Evolutionary conservation across 352 stramenopile genomes (phyloP).

Genomic region (Globisporangium polare): DNA sequence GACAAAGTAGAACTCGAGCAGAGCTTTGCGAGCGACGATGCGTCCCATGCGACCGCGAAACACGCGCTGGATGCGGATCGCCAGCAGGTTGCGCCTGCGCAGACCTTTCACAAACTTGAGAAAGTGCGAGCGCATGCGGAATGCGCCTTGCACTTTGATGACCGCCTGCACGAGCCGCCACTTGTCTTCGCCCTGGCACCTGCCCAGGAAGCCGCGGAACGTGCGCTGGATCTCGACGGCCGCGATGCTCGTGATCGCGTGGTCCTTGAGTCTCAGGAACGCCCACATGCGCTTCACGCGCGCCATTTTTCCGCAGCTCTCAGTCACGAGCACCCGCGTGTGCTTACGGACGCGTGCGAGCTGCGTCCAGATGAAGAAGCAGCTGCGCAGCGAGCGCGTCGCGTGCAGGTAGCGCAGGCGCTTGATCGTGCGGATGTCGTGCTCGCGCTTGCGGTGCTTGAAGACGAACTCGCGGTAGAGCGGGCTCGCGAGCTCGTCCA

Average conservation of each 20-base stretch:
- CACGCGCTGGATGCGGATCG: slow-evolving; percentile 51
- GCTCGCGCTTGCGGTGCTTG: slow-evolving; percentile 36
- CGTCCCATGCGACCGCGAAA: slow-evolving; percentile 58
- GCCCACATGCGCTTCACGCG: slow-evolving; percentile 31
- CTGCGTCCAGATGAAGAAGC: slow-evolving; percentile 37
- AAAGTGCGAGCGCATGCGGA: slow-evolving; percentile 64
- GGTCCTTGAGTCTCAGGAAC: slow-evolving; percentile 35
- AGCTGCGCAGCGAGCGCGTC: slow-evolving; percentile 34
- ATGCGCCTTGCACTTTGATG: slow-evolving; percentile 54
- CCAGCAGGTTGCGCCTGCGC: slow-evolving; percentile 34
- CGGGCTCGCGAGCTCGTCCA: slow-evolving; percentile 53
- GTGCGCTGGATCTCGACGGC: slow-evolving; percentile 63
- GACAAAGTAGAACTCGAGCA: slow-evolving; percentile 48
- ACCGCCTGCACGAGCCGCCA: slow-evolving; percentile 47
- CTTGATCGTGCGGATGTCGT: slow-evolving; percentile 44
- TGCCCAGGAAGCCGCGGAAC: slow-evolving; percentile 41
- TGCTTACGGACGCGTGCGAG: slow-evolving; percentile 29
- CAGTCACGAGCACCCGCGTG: slow-evolving; percentile 28
- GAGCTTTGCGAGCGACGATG: slow-evolving; percentile 25
- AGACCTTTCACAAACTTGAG: slow-evolving; percentile 37
- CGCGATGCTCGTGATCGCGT: slow-evolving; percentile 44
- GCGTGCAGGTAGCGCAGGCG: slow-evolving; percentile 48
- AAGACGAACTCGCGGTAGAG: slow-evolving; percentile 55
- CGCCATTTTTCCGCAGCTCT: slow-evolving; percentile 25
- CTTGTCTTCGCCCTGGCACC: slow-evolving; percentile 27